Evolutionary conservation across 345 rosid genomes (phyloP).

Genomic region (Rhodamnia argentea): DNA sequence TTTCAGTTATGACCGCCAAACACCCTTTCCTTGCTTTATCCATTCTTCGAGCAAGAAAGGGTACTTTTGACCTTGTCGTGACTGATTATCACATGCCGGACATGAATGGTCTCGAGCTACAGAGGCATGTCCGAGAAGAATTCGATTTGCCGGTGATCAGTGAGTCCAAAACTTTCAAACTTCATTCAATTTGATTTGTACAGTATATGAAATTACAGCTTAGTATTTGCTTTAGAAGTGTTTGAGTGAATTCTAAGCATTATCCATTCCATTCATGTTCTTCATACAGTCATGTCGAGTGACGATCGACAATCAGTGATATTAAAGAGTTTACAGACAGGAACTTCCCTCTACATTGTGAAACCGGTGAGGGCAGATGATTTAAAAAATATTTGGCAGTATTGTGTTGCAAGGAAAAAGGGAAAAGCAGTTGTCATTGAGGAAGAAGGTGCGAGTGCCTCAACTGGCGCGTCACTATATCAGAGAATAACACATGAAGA

Average conservation of each 20-base stretch:
- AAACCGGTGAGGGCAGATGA: conserved; percentile 49
- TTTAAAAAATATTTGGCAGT: conserved; percentile 15
- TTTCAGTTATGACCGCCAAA: conserved; percentile 25
- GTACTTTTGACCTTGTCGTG: conserved; percentile 40
- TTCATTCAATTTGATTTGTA: neutral
- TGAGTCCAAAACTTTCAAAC: conserved; percentile 11
- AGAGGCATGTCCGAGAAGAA: conserved; percentile 15
- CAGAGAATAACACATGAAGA: neutral
- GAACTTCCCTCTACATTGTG: conserved; percentile 40
- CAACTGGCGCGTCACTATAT: neutral
- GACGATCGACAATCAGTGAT: conserved; percentile 31
- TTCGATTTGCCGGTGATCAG: conserved; percentile 44
- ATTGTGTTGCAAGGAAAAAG: neutral
- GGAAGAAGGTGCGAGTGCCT: neutral
- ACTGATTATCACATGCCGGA: conserved; percentile 65
- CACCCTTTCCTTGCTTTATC: conserved; percentile 42
- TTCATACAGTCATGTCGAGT: conserved; percentile 50
- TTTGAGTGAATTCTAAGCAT: neutral
- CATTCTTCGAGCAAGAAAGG: conserved; percentile 15
- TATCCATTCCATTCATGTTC: neutral
- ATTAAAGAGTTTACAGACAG: conserved; percentile 32
- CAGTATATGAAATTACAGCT: neutral
- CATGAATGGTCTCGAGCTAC: conserved; percentile 51
- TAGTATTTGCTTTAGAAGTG: neutral
- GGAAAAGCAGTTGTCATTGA: neutral